Conservation (phyloP, 2,329 filamentous ascomycete genomes). For the Epichloe gansuensis region DNA sequence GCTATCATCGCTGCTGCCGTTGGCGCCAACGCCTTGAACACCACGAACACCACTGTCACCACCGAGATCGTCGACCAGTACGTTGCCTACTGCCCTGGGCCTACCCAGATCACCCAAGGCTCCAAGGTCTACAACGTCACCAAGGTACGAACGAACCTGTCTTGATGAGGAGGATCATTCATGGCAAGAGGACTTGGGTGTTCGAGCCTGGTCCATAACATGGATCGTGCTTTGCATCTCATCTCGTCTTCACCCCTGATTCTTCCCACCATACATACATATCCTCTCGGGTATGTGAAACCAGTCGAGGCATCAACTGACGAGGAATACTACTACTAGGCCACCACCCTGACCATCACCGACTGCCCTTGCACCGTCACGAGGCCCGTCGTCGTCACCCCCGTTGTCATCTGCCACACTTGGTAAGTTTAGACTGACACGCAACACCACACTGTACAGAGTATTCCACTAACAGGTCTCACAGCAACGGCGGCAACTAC, state of each 20-base stretch:
- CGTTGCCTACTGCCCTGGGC: slow-evolving; percentile 59
- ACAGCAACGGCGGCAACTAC: slow-evolving; percentile 1
- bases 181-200: no score
- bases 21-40: slow-evolving; percentile 7
- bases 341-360: slow-evolving; percentile 58
- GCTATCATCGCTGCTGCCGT: slow-evolving; percentile 38
- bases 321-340: slow-evolving; percentile 19
- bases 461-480: slow-evolving; percentile 9
- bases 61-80: slow-evolving; percentile 54
- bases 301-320: neutral
- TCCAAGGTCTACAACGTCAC: slow-evolving; percentile 57
- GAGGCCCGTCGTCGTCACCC: slow-evolving; percentile 42
- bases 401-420: slow-evolving; percentile 39
- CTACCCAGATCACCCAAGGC: slow-evolving; percentile 52
- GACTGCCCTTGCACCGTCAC: slow-evolving; percentile 59
- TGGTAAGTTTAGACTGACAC: slow-evolving; percentile 27
- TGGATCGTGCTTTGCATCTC: neutral
- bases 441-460: neutral
- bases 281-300: neutral
- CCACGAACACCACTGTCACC: slow-evolving; percentile 38
- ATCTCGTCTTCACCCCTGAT: neutral
- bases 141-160: slow-evolving; percentile 29
- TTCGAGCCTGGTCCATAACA: no score
- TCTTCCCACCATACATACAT: no score
- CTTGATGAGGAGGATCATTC: neutral